Evolutionary conservation across 78 protist species (phyloP).

Genomic region (Tieghemostelium lacteum): DNA sequence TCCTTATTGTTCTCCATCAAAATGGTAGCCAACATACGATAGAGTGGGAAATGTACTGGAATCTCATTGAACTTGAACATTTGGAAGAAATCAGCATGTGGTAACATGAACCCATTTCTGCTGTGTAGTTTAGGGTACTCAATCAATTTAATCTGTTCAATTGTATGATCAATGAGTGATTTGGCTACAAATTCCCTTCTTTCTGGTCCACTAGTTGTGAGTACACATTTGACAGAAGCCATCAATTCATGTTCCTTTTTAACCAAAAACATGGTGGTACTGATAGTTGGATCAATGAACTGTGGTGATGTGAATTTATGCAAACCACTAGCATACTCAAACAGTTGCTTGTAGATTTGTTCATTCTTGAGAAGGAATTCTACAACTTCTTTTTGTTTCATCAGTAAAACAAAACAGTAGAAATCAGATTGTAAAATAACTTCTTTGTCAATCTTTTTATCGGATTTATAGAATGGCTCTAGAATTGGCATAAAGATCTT

Average conservation of each 20-base stretch:
- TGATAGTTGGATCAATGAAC: conserved; percentile 63
- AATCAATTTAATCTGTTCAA: background rate
- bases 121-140: background rate
- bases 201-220: background rate
- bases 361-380: conserved; percentile 7
- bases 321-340: conserved; percentile 33
- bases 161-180: background rate
- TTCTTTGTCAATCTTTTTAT: conserved; percentile 43
- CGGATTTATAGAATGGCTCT: conserved; percentile 64
- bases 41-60: conserved; percentile 71
- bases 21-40: conserved; percentile 29
- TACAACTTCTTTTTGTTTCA: conserved; percentile 19
- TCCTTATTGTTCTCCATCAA: background rate
- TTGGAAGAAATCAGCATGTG: conserved; percentile 72
- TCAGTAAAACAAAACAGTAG: background rate
- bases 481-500: conserved; percentile 43
- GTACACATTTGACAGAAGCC: background rate
- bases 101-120: conserved; percentile 32
- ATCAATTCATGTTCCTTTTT: conserved; percentile 26
- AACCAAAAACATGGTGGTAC: conserved; percentile 26
- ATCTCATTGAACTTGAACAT: conserved; percentile 62
- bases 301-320: conserved; percentile 57
- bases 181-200: background rate
- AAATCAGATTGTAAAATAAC: conserved; percentile 65
- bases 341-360: conserved; percentile 1